Percentiles rank a stretch among this genome's conserved stretches.
phyloP scores from a whole-genome alignment of 1,284 basidiomycete species.

The Pisolithus thermaeus region DNA sequence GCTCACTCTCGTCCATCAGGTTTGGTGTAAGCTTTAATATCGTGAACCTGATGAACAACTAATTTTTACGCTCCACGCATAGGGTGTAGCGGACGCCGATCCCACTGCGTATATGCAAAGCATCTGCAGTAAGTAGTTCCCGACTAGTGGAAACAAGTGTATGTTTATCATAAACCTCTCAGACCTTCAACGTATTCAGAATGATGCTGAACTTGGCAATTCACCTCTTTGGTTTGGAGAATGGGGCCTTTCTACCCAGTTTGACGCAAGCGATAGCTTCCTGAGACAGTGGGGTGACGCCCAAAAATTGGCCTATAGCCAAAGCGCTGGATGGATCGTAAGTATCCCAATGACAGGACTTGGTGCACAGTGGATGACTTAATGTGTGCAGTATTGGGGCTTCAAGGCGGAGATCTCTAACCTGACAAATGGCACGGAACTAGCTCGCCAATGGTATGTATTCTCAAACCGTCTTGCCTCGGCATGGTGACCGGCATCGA shows the following conservation, averaged over 20 bases:
- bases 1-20: conserved; percentile 25
- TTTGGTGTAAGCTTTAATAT: conserved; percentile 49
- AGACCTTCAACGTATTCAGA: conserved; percentile 24
- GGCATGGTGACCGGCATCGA: neutral
- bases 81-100: conserved; percentile 66
- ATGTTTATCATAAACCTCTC: neutral
- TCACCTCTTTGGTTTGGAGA: conserved; percentile 47
- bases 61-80: conserved; percentile 4
- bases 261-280: conserved; percentile 58
- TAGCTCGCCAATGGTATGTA: conserved; percentile 53
- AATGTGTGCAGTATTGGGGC: conserved; percentile 59
- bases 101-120: conserved; percentile 58
- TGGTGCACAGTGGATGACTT: conserved; percentile 15
- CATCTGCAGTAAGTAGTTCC: conserved; percentile 55
- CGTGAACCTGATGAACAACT: conserved; percentile 24
- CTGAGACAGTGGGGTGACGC: conserved; percentile 71
- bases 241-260: conserved; percentile 69
- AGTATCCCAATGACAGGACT: conserved; percentile 2
- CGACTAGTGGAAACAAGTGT: neutral
- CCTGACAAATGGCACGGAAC: conserved; percentile 39
- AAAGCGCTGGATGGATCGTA: conserved; percentile 68
- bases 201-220: conserved; percentile 35
- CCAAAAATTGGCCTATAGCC: conserved; percentile 61
- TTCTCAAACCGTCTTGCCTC: neutral
- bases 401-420: conserved; percentile 63